Percentiles rank a stretch among this genome's conserved stretches.
These are phyloP conservation scores for Elsinoe necatrix DNA, from an alignment of 2,329 filamentous ascomycete species.

Conservation along the genomic window DNA sequence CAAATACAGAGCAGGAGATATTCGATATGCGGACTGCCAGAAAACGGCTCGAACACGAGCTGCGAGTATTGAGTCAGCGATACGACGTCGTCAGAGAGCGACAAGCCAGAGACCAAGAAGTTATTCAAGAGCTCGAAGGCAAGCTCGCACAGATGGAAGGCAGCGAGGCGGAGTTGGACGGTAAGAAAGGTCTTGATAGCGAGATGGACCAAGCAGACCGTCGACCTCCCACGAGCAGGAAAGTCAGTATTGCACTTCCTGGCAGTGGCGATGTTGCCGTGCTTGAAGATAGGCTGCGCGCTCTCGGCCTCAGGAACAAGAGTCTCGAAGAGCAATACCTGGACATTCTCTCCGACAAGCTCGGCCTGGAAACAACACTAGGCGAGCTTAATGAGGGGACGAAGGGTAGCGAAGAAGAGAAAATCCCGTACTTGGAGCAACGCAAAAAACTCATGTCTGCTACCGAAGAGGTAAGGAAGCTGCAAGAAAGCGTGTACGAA, in stretches of 20 bases:
- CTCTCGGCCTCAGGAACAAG: conserved; percentile 11
- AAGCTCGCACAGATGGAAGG: conserved; percentile 36
- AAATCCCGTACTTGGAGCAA: conserved; percentile 21
- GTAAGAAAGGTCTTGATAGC: conserved; percentile 31
- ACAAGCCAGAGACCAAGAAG: conserved; percentile 41
- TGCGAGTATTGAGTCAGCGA: conserved; percentile 39
- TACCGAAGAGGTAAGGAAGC: conserved; percentile 25
- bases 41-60: conserved; percentile 41
- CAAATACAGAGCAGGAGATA: conserved; percentile 44
- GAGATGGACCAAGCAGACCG: conserved; percentile 32
- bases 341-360: conserved; percentile 34
- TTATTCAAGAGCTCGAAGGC: conserved; percentile 39
- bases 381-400: conserved; percentile 31
- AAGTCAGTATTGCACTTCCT: conserved; percentile 1
- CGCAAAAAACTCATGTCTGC: conserved; percentile 19
- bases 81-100: conserved; percentile 40
- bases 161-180: conserved; percentile 19
- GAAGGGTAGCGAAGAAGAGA: conserved; percentile 23
- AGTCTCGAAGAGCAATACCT: conserved; percentile 31
- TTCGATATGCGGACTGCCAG: conserved; percentile 43
- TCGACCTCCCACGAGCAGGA: conserved; percentile 19
- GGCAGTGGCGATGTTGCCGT: conserved; percentile 4
- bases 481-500: conserved; percentile 22
- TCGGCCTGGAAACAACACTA: conserved; percentile 28
- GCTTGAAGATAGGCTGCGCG: neutral